These are phyloP conservation scores for Botrytis aclada DNA, from an alignment of 2,329 filamentous ascomycete species.

Conservation along the genomic window DNA sequence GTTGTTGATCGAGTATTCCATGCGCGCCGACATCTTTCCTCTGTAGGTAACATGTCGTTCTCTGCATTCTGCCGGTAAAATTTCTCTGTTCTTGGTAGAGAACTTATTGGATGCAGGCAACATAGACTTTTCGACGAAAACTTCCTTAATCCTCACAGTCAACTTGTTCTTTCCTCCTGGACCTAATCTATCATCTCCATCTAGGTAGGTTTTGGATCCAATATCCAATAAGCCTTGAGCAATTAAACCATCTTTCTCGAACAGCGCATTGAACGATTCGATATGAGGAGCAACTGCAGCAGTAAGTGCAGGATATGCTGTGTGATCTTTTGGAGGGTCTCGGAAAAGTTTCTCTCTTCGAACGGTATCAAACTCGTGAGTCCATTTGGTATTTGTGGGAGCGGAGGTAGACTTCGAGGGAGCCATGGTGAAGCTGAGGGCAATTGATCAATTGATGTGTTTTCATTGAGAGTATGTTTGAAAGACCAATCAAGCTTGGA, in stretches of 20 bases:
- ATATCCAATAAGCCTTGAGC: conserved; percentile 81
- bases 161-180: conserved; percentile 68
- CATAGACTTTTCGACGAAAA: conserved; percentile 78
- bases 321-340: conserved; percentile 81
- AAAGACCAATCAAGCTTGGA: no score
- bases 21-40: conserved; percentile 75
- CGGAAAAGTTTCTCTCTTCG: conserved; percentile 85
- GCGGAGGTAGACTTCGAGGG: conserved; percentile 23
- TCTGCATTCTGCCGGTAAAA: conserved; percentile 88
- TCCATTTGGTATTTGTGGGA: conserved; percentile 68
- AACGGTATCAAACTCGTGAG: conserved; percentile 79
- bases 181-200: conserved; percentile 67
- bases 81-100: conserved; percentile 73
- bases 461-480: background rate
- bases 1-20: conserved; percentile 85
- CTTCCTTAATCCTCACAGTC: conserved; percentile 72
- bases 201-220: conserved; percentile 81
- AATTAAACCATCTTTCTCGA: conserved; percentile 69
- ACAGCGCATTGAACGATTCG: conserved; percentile 91
- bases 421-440: conserved; percentile 27
- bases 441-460: background rate
- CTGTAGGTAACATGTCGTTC: conserved; percentile 91
- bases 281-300: conserved; percentile 88
- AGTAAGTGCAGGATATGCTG: conserved; percentile 83
- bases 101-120: conserved; percentile 82